Base-by-base conservation (phyloP, 139 green algal species). In the Chlorella ohadii region DNA sequence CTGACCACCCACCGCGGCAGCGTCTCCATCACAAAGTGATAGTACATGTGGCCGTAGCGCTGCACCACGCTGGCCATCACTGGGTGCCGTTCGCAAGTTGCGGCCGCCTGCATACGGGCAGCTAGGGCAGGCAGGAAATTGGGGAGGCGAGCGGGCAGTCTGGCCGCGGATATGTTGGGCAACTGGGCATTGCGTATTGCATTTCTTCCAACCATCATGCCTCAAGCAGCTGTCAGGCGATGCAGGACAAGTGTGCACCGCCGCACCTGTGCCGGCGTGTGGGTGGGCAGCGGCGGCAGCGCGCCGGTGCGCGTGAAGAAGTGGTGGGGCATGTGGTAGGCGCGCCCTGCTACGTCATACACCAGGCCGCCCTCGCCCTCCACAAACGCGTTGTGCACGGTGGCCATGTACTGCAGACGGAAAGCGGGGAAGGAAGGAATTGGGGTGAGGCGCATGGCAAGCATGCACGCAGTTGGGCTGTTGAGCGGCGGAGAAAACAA, bases 31-130 rank as follows among this genome's bases (percentile, higher is more conserved):
- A 90, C 11, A 64, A 85, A 90, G 76, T 90, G 86, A 51, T 86
- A 90, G 82, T 90, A 90, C 86, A 90, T 90, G 82, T 82, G 72
- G 19, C 86, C 86, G 68, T 86, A 88, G 41, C 41, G 36, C 67
- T 90, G 86, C 19, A 90, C 70, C 20, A 78, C 31, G 17, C 47
- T 84, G 25, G 86, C 86, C 41, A 90, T 47, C 38, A 15, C 2
- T 1, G 44, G 11, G 76, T 75, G 77, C 38, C 63, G 82, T 56
- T 82, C 57, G 66, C 85, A 87, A 23, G 17, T 38, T 9, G 31
- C 39, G 13, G 33, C 55, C 0, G 61, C 86, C 76, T 82, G 76
- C 59, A 20, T 3, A 76, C 9, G 15, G 70, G 70, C 12, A 57
- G 70, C 23, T n/a, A 41, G 25, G 4, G 25, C 9, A 25, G 41